Conservation (phyloP, 768 basidiomycete genomes). For the Suillus plorans region DNA sequence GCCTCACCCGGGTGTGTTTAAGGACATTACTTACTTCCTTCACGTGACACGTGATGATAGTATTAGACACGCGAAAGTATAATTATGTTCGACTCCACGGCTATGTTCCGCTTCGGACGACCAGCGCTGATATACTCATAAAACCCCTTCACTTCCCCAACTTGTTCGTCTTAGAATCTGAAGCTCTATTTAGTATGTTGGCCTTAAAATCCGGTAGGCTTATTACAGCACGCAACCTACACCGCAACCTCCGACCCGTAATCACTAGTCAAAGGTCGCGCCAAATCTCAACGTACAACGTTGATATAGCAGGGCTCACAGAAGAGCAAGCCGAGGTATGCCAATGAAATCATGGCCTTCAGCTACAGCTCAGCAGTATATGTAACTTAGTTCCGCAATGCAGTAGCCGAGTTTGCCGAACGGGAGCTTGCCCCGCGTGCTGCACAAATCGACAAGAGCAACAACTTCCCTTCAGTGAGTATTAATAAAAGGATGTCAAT, state of each 20-base stretch:
- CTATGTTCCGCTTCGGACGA: not conserved
- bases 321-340: constrained; percentile 79
- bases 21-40: not conserved
- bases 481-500: not conserved
- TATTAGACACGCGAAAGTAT: not conserved
- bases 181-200: not conserved
- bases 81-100: not conserved
- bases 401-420: constrained; percentile 76
- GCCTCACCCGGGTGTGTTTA: not conserved
- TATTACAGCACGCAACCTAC: not conserved
- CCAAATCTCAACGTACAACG: constrained; percentile 64
- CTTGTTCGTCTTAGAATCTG: not conserved
- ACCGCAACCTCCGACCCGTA: not conserved
- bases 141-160: not conserved
- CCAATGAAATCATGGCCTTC: constrained; percentile 5
- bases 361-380: not conserved
- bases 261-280: constrained; percentile 6
- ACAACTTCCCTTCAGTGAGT: constrained; percentile 74
- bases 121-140: not conserved
- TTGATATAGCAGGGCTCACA: constrained; percentile 71
- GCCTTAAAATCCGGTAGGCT: not conserved
- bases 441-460: constrained; percentile 75
- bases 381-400: constrained; percentile 75
- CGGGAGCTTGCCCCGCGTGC: constrained; percentile 85
- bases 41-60: not conserved